These are phyloP conservation scores for Harringtonia lauricola DNA, from an alignment of 2,329 filamentous ascomycete species.

Conservation along the genomic window DNA sequence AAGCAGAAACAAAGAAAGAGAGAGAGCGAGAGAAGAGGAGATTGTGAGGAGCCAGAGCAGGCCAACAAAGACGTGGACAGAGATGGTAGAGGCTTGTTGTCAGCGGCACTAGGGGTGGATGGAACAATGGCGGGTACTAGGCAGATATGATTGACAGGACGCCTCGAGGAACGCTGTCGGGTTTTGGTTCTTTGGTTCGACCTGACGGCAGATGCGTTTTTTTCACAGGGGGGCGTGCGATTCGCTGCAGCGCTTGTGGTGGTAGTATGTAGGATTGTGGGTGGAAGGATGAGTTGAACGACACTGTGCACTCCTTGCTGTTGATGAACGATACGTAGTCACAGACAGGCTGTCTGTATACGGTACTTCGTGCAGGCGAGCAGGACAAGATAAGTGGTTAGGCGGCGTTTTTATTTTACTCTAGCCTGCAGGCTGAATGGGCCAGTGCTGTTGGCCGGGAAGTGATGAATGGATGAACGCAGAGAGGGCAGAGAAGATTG, in stretches of 20 bases:
- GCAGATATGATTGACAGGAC: conserved; percentile 1
- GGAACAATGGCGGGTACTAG: not conserved
- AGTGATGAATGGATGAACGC: too few relatives aligned
- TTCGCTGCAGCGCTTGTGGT: not conserved
- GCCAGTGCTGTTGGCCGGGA: too few relatives aligned
- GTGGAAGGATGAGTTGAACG: not conserved
- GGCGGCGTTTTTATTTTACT: too few relatives aligned
- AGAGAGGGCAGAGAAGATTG: too few relatives aligned
- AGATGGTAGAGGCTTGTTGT: not conserved
- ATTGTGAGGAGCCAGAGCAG: too few relatives aligned
- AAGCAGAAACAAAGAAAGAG: too few relatives aligned
- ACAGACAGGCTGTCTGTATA: too few relatives aligned
- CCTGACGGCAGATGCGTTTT: conserved; percentile 3
- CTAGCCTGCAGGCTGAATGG: too few relatives aligned
- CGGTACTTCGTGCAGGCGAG: not conserved
- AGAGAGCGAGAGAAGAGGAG: too few relatives aligned
- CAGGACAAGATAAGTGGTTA: not conserved
- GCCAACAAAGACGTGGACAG: not conserved
- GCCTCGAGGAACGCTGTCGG: not conserved
- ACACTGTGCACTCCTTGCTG: too few relatives aligned
- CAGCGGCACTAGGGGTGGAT: not conserved
- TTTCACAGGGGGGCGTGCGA: not conserved
- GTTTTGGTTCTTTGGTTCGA: conserved; percentile 1
- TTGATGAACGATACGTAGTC: too few relatives aligned
- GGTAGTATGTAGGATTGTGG: not conserved